Percentiles rank a stretch among this genome's conserved stretches.
phyloP scores from a whole-genome alignment of 805 yeast species.

The Ogataea trehalophila region DNA sequence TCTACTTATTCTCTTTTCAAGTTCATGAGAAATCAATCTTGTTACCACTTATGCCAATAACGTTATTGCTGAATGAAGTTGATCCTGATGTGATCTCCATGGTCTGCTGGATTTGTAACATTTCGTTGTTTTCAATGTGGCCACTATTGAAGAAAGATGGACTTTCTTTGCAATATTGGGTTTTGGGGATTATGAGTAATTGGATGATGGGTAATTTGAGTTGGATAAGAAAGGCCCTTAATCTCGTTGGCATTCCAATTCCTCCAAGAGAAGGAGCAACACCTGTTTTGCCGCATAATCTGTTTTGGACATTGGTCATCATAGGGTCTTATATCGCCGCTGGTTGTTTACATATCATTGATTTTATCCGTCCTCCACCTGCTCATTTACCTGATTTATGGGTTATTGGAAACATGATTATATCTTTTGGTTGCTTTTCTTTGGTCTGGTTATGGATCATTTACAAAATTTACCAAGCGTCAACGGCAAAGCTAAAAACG shows the following conservation, averaged over 20 bases:
- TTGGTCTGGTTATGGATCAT: constrained; percentile 82
- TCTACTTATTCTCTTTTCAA: constrained; percentile 87
- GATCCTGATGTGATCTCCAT: constrained; percentile 61
- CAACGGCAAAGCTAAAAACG: constrained; percentile 23
- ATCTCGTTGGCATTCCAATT: constrained; percentile 19
- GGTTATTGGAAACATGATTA: constrained; percentile 68
- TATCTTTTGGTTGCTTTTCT: constrained; percentile 72
- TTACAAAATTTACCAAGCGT: constrained; percentile 41
- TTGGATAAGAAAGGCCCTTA: constrained; percentile 40
- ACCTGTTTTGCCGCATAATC: constrained; percentile 42
- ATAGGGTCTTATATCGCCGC: constrained; percentile 47
- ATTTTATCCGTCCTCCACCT: constrained; percentile 49
- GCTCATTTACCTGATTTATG: constrained; percentile 73
- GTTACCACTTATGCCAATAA: constrained; percentile 81
- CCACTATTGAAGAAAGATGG: constrained; percentile 80
- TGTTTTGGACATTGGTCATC: constrained; percentile 48
- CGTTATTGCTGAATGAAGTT: constrained; percentile 55
- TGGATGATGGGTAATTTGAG: constrained; percentile 72
- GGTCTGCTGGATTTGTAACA: constrained; percentile 82
- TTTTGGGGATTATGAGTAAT: constrained; percentile 58
- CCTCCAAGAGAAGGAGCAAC: constrained; percentile 24
- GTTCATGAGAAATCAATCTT: constrained; percentile 93
- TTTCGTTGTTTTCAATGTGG: constrained; percentile 80
- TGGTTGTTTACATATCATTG: constrained; percentile 48
- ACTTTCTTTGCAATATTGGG: constrained; percentile 65